Evolutionary conservation across 768 basidiomycete genomes (phyloP).

Genomic region (Cystobasidium ongulense): DNA sequence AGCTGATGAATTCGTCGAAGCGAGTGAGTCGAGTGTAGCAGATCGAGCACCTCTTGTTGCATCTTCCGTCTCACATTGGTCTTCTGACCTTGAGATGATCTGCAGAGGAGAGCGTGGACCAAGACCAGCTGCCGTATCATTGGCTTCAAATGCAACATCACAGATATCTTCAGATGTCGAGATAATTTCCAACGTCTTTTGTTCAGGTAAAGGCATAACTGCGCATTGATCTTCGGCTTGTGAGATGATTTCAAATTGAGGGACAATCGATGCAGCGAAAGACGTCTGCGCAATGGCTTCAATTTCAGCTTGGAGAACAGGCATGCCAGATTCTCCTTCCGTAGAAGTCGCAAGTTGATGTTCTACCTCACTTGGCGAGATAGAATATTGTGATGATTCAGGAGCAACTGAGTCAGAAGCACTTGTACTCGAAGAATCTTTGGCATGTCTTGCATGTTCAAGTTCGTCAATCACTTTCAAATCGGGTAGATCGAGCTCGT

Average conservation of each 20-base stretch:
- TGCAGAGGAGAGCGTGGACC: background rate
- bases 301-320: background rate
- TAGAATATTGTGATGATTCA: slow-evolving; percentile 14
- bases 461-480: background rate
- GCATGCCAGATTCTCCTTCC: background rate
- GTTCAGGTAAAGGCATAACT: background rate
- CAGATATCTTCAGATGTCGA: background rate
- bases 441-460: background rate
- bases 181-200: background rate
- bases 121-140: background rate
- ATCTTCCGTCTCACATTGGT: background rate
- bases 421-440: slow-evolving; percentile 8
- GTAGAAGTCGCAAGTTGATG: background rate
- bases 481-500: slow-evolving; percentile 9
- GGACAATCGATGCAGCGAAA: background rate
- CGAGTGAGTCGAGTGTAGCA: background rate
- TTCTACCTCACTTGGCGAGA: slow-evolving; percentile 25
- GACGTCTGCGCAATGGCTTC: background rate
- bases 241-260: background rate
- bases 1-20: background rate
- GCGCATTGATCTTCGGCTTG: background rate
- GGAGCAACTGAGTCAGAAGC: background rate
- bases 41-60: background rate
- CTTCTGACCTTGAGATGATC: background rate
- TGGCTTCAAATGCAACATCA: background rate